These are phyloP conservation scores for Penicillium freii DNA, from an alignment of 2,329 filamentous ascomycete genomes.

Conservation along the genomic window DNA sequence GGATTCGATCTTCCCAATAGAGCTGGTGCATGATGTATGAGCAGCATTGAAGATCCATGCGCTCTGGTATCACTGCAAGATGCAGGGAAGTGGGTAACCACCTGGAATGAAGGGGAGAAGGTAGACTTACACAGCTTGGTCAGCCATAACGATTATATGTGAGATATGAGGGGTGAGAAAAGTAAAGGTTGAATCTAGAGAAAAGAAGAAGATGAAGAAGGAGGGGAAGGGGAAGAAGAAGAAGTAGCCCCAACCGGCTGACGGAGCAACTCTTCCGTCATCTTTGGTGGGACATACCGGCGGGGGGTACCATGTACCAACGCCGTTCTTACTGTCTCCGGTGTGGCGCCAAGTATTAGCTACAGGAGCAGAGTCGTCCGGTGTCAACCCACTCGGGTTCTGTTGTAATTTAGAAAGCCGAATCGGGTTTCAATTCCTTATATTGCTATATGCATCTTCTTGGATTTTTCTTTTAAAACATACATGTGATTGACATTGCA, in stretches of 20 bases:
- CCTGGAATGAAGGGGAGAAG: background rate
- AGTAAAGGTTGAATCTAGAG: constrained; percentile 21
- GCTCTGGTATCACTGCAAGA: background rate
- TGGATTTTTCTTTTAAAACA: background rate
- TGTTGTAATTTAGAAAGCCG: constrained; percentile 14
- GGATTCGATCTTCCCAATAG: background rate
- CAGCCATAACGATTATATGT: constrained; percentile 39
- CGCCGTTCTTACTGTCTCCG: constrained; percentile 14
- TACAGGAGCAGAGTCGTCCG: constrained; percentile 41
- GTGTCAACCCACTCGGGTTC: constrained; percentile 28
- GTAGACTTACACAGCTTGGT: constrained; percentile 46
- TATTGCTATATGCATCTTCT: background rate
- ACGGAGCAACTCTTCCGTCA: constrained; percentile 41
- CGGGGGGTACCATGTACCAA: constrained; percentile 18
- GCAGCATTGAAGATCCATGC: constrained; percentile 1
- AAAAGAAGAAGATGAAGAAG: constrained; percentile 25
- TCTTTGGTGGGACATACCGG: constrained; percentile 26
- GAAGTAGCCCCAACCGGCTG: constrained; percentile 27
- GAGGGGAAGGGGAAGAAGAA: constrained; percentile 26
- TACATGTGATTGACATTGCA: background rate
- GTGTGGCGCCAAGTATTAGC: constrained; percentile 24
- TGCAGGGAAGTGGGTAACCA: background rate
- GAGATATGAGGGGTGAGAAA: constrained; percentile 10
- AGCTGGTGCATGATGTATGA: constrained; percentile 3
- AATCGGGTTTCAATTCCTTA: constrained; percentile 7